Percentiles rank a stretch among this genome's conserved stretches.
These are phyloP conservation scores for Teratosphaeria zuluensis DNA, from an alignment of 2,329 filamentous ascomycete genomes.

Conservation along the genomic window DNA sequence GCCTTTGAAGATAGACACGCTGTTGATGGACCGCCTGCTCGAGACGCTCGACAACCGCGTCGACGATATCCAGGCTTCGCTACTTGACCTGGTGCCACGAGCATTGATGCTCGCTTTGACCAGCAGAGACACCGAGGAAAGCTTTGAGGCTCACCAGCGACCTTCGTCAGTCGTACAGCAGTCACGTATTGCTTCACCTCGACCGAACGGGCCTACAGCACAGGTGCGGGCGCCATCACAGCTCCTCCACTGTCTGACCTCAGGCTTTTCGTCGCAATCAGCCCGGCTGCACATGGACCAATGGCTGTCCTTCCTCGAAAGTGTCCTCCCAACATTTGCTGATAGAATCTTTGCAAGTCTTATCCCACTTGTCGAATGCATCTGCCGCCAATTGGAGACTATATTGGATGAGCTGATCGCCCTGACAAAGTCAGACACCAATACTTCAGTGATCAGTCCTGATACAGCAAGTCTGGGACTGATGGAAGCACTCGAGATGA, in stretches of 20 bases:
- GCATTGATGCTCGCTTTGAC: constrained; percentile 43
- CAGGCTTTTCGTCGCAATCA: constrained; percentile 64
- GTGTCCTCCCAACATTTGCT: constrained; percentile 74
- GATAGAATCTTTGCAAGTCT: constrained; percentile 82
- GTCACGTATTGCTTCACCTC: not conserved
- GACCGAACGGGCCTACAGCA: not conserved
- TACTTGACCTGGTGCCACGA: constrained; percentile 70
- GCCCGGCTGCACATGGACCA: constrained; percentile 76
- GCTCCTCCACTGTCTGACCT: constrained; percentile 75
- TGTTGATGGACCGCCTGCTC: constrained; percentile 16
- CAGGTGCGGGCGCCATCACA: constrained; percentile 47
- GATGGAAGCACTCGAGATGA: constrained; percentile 85
- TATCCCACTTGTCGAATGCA: constrained; percentile 79
- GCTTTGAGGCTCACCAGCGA: not conserved
- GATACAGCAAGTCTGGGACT: constrained; percentile 35
- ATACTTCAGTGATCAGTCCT: constrained; percentile 9
- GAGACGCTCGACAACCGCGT: constrained; percentile 12
- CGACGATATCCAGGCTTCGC: constrained; percentile 32
- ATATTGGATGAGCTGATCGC: constrained; percentile 63
- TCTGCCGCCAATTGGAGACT: constrained; percentile 66
- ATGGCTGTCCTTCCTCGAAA: constrained; percentile 79
- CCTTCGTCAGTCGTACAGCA: not conserved
- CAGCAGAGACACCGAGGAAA: not conserved
- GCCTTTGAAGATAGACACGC: constrained; percentile 15
- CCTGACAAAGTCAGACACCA: constrained; percentile 41